Percentiles rank a stretch among this genome's conserved stretches.
Conservation (phyloP, 495 filamentous ascomycete genomes). For the Hypomontagnella monticulosa region DNA sequence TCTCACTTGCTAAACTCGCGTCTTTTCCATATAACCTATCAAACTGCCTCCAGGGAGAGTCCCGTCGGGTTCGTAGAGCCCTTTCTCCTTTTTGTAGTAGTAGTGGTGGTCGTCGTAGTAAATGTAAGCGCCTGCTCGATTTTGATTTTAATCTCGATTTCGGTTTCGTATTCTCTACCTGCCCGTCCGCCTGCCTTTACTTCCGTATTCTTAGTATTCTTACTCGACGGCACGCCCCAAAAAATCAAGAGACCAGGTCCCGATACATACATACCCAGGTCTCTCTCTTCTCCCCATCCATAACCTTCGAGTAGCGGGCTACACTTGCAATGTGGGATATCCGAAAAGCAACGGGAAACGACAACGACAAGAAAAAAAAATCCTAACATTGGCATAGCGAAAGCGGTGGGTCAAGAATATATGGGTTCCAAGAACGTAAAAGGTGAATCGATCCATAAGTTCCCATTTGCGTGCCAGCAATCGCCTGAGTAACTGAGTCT, state of each 20-base stretch:
- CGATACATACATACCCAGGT: neutral
- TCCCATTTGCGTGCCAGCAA: conserved; percentile 40
- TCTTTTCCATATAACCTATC: neutral
- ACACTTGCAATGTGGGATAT: conserved; percentile 20
- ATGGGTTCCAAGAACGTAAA: conserved; percentile 18
- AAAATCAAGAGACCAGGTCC: no score
- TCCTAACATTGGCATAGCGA: conserved; percentile 33
- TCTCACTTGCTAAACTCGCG: neutral
- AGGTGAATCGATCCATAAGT: conserved; percentile 14
- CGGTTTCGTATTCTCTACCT: no score
- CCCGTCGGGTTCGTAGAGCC: no score
- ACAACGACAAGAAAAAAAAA: conserved; percentile 16
- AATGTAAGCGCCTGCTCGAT: no score
- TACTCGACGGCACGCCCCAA: no score
- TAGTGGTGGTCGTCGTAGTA: no score
- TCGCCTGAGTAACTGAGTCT: conserved; percentile 35
- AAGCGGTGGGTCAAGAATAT: conserved; percentile 22
- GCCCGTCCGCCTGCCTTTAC: no score
- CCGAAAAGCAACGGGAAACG: conserved; percentile 8
- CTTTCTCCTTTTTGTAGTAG: neutral
- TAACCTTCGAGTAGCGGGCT: neutral
- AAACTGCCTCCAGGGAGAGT: neutral
- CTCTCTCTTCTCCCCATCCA: neutral
- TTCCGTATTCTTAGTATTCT: no score
- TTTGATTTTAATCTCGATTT: no score